Conservation (phyloP, 129 eudicot genomes). For the Flaveria trinervia region DNA sequence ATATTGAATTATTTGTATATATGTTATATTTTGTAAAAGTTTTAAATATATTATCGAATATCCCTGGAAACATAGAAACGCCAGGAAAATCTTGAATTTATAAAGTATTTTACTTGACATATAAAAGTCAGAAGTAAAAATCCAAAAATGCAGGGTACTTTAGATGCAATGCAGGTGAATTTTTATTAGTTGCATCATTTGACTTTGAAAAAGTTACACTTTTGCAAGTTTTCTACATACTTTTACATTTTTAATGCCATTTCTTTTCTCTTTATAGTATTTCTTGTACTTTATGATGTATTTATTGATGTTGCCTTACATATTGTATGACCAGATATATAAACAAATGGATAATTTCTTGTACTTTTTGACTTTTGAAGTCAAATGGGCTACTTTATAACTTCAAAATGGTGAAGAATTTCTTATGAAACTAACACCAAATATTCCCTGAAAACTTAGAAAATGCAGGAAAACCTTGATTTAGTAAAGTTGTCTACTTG, state of each 20-base stretch:
- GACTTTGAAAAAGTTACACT: background rate
- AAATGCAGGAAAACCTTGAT: background rate
- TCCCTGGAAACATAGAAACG: no score
- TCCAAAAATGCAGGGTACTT: background rate
- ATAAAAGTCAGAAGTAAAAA: background rate
- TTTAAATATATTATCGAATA: background rate
- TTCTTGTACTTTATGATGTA: background rate
- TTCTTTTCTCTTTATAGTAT: background rate
- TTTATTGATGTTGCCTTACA: background rate
- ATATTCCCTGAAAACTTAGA: background rate
- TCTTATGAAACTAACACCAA: background rate
- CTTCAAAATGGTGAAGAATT: background rate
- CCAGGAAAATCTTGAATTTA: background rate
- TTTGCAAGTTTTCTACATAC: background rate
- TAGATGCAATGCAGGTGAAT: background rate
- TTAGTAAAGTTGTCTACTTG: conserved; percentile 4
- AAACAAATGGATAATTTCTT: conserved; percentile 3
- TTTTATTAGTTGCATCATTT: background rate
- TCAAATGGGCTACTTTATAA: conserved; percentile 6
- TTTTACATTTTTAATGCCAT: background rate
- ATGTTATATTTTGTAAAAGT: background rate
- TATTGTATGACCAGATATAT: background rate
- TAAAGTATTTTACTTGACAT: background rate
- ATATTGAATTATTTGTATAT: background rate
- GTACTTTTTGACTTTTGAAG: conserved; percentile 16